Conservation (phyloP, 306 rosid species). For the Rosa rugosa region DNA sequence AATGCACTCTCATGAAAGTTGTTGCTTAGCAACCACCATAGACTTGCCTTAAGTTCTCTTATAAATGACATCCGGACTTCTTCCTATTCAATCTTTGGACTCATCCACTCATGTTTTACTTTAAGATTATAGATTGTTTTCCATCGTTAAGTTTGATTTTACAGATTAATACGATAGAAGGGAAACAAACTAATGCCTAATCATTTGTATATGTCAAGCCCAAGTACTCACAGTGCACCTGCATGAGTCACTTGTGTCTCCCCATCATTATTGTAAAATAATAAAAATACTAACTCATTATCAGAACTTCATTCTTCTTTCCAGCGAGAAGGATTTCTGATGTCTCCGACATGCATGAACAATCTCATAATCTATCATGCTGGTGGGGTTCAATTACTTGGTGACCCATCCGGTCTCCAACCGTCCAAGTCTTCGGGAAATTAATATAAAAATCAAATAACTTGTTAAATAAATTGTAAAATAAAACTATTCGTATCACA, state of each 20-base stretch:
- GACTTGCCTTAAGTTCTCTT: not conserved
- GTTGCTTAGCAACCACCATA: not conserved
- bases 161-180: not conserved
- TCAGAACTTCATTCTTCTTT: not conserved
- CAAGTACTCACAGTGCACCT: not conserved
- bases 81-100: not conserved
- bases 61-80: not conserved
- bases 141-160: not conserved
- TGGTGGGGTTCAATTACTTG: not conserved
- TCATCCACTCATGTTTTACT: not conserved
- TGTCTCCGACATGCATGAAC: slow-evolving; percentile 14
- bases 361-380: not conserved
- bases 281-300: not conserved
- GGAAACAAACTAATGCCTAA: not conserved
- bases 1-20: not conserved
- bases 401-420: not conserved
- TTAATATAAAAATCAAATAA: too few species aligned
- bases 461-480: not conserved
- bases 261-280: not conserved
- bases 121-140: not conserved
- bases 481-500: not conserved
- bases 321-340: slow-evolving; percentile 18
- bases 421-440: too few species aligned
- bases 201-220: not conserved
- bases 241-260: not conserved